Evolutionary conservation across 805 yeast species (phyloP), one percentile per base, ranked within the genome.

Genomic region (Blastobotrys attinorum): DNA sequence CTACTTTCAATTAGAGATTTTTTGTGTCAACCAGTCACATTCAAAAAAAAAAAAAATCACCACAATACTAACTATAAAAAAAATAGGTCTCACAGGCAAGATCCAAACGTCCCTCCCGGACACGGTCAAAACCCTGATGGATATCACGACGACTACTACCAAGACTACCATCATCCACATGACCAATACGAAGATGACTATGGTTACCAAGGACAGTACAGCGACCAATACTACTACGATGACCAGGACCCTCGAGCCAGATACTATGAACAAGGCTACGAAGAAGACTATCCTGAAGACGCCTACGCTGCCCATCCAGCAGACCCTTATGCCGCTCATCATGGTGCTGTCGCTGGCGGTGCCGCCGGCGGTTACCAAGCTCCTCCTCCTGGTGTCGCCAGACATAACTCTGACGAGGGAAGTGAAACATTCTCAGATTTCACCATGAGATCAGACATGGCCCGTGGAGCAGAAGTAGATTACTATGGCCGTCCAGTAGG

Each of bases 381-480:
- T 22, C 32, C 22, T 15, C 47, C 41, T 3, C 48, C 49, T 37
- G 43, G 46, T 21, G 42, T 31, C 38, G 36, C 44, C 44, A 53
- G 50, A n/a, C 53, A 44, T 22, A 53, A 48, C 31, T 47, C 56
- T 35, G 68, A 61, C 49, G 63, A 55, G 41, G 66, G 60, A 40
- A 55, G 63, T 16, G 71, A 66, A 52, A 62, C 69, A 4, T 66
- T 65, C 45, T 50, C 62, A 39, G 72, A 67, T 55, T 66, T 66
- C 55, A 66, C 72, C 34, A 65, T 63, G 67, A 59, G 70, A 20
- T 64, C 70, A 31, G 67, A 65, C 50, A 61, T 59, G 54, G 59
- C 58, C 23, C 55, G 63, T 7, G 64, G 61, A 40, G 58, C 61
- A 25, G 64, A 60, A 22, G 53, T 57, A 59, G 68, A 62, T 46